Evolutionary conservation across 306 rosid genomes (phyloP), one percentile per base, ranked within the genome.

Genomic region (Begonia fuchsioides): DNA sequence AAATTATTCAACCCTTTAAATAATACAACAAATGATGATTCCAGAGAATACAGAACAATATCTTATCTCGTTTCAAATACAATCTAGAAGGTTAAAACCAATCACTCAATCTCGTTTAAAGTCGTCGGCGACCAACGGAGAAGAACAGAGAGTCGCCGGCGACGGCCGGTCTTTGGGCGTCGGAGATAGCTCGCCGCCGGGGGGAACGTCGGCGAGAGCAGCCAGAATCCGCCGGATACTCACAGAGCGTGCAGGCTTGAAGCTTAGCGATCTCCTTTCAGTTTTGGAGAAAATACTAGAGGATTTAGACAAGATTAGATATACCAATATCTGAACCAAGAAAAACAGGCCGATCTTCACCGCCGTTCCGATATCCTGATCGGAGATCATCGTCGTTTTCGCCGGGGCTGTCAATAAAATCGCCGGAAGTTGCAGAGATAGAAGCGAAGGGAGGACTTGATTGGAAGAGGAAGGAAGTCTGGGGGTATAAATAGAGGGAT

Each of bases 281-380:
- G 57, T 53, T 45, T 65, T 72, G 71, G 88, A 79, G 81, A 88
- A 83, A 52, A 78, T 47, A 66, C 70, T 72, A 19, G 97, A 87
- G 35, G 96, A 88, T 12, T 76, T 78, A 2, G 81, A 74, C 39
- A 88, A 93, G 44, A 88, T 88, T 11, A 88, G 69, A 64, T 83
- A 88, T 10, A 88, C 93, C 68, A 88, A 60, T 58, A 55, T 73
- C 53, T 83, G 96, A 19, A 88, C 75, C 0, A 81, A 12, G 41
- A 78, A 4, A 58, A 88, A 88, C 58, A 88, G 6, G 11, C 8
- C 86, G 13, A 76, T 77, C 72, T 78, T 88, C 51, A 84, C 0
- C 40, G 68, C 72, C 47, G 61, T 60, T 63, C 58, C 56, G 52
- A 38, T 55, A 16, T 79, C 90, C 72, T 79, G 70, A 10, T 47